phyloP scores from a whole-genome alignment of 2,329 filamentous ascomycete genomes.

The Nemania serpens region DNA sequence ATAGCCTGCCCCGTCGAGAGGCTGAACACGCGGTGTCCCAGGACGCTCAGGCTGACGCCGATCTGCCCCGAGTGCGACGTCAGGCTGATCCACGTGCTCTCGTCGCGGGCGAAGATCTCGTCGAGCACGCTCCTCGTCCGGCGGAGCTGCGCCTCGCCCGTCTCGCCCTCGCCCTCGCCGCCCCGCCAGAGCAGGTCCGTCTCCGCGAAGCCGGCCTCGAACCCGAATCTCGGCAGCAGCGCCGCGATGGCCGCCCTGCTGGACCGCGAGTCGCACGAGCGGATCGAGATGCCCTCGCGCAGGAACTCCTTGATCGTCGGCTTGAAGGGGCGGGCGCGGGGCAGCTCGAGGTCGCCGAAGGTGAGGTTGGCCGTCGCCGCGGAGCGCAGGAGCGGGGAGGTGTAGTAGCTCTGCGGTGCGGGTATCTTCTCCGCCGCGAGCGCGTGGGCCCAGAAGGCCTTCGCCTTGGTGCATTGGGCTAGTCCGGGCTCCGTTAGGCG shows the following conservation, averaged over 20 bases:
- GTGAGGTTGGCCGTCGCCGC: slow-evolving; percentile 66
- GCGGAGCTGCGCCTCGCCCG: slow-evolving; percentile 52
- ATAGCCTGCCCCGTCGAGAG: slow-evolving; percentile 71
- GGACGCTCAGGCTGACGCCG: slow-evolving; percentile 53
- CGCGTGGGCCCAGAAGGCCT: slow-evolving; percentile 62
- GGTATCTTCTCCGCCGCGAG: slow-evolving; percentile 60
- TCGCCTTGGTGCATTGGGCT: slow-evolving; percentile 61
- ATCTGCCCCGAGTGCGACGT: slow-evolving; percentile 66
- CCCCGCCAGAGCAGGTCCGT: slow-evolving; percentile 52
- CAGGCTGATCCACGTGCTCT: slow-evolving; percentile 60
- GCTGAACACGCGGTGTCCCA: slow-evolving; percentile 65
- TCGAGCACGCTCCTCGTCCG: slow-evolving; percentile 57
- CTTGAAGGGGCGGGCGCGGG: slow-evolving; percentile 54
- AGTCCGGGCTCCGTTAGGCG: slow-evolving; percentile 62
- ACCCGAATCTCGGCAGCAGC: slow-evolving; percentile 56
- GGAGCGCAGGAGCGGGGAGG: slow-evolving; percentile 66
- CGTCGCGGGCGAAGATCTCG: slow-evolving; percentile 59
- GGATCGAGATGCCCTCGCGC: slow-evolving; percentile 68
- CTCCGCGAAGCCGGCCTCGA: slow-evolving; percentile 67
- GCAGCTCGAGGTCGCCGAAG: slow-evolving; percentile 59
- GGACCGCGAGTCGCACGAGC: slow-evolving; percentile 69
- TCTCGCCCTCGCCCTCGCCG: slow-evolving; percentile 46
- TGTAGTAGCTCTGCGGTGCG: slow-evolving; percentile 67
- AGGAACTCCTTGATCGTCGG: slow-evolving; percentile 68
- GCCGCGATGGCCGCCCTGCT: slow-evolving; percentile 57